These are phyloP conservation scores for Balakata baccata DNA, from an alignment of 345 rosid genomes.

Conservation along the genomic window DNA sequence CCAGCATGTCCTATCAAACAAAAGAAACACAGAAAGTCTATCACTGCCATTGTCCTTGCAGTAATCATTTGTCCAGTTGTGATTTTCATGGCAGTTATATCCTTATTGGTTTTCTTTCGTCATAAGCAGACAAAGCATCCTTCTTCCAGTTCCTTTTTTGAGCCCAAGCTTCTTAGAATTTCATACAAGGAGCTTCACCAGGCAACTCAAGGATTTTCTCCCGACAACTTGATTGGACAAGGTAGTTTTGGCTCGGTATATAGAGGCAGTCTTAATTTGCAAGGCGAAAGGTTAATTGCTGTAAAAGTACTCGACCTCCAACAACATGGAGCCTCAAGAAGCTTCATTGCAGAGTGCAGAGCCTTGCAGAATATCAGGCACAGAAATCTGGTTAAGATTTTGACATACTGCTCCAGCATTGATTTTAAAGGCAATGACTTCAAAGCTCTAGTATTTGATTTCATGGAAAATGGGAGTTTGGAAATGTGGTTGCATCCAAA, in stretches of 20 bases:
- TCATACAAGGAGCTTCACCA: background rate
- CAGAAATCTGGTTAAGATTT: conserved; percentile 6
- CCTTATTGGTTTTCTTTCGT: background rate
- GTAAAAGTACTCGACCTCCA: conserved; percentile 14
- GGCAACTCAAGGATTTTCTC: conserved; percentile 3
- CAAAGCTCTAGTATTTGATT: conserved; percentile 14
- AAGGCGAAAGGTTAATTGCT: background rate
- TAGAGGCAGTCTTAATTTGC: background rate
- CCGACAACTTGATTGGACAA: background rate
- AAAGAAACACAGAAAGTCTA: background rate
- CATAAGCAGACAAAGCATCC: background rate
- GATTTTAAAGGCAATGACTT: conserved; percentile 8
- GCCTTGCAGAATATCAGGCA: conserved; percentile 5
- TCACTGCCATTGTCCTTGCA: background rate
- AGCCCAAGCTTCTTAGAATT: background rate
- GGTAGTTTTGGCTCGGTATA: conserved; percentile 9
- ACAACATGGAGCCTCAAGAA: background rate
- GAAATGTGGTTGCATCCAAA: conserved; percentile 13
- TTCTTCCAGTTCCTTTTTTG: background rate
- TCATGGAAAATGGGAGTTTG: conserved; percentile 4
- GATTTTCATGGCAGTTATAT: background rate
- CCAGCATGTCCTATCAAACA: background rate
- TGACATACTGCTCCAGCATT: conserved; percentile 6
- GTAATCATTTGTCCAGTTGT: background rate
- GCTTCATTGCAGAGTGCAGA: conserved; percentile 7